phyloP scores from a whole-genome alignment of 345 rosid genomes.

The Tarenaya hassleriana region DNA sequence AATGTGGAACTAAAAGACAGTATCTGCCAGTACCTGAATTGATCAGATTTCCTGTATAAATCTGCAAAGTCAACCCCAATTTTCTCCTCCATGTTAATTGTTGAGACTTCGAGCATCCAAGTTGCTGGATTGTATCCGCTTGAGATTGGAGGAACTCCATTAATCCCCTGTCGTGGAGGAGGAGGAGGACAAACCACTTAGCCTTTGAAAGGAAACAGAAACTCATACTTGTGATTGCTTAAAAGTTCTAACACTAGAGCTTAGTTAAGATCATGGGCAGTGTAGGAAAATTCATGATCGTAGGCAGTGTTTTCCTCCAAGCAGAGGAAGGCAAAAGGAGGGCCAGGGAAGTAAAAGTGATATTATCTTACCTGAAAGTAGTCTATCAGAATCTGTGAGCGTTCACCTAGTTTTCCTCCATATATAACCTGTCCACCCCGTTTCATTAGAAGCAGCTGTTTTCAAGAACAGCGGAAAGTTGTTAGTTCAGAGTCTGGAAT shows the following conservation, averaged over 20 bases:
- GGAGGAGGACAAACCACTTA: too few species aligned
- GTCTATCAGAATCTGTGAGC: conserved; percentile 58
- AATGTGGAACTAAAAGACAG: not conserved
- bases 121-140: conserved; percentile 86
- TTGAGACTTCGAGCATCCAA: conserved; percentile 95
- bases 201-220: too few species aligned
- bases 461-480: conserved; percentile 3
- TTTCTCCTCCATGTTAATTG: conserved; percentile 54
- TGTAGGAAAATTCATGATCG: too few species aligned
- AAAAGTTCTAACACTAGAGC: too few species aligned
- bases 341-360: not conserved
- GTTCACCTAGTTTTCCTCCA: conserved; percentile 75
- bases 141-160: conserved; percentile 54
- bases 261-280: too few species aligned
- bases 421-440: conserved; percentile 85
- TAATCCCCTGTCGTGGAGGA: conserved; percentile 37
- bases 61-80: conserved; percentile 65
- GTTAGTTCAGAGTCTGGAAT: conserved; percentile 5
- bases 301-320: too few species aligned
- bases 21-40: conserved; percentile 45
- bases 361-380: conserved; percentile 76
- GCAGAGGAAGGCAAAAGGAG: not conserved
- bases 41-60: conserved; percentile 47
- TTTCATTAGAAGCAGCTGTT: conserved; percentile 93
- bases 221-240: too few species aligned